phyloP scores from a whole-genome alignment of 2,329 filamentous ascomycete genomes.

The Pyricularia pennisetigena region DNA sequence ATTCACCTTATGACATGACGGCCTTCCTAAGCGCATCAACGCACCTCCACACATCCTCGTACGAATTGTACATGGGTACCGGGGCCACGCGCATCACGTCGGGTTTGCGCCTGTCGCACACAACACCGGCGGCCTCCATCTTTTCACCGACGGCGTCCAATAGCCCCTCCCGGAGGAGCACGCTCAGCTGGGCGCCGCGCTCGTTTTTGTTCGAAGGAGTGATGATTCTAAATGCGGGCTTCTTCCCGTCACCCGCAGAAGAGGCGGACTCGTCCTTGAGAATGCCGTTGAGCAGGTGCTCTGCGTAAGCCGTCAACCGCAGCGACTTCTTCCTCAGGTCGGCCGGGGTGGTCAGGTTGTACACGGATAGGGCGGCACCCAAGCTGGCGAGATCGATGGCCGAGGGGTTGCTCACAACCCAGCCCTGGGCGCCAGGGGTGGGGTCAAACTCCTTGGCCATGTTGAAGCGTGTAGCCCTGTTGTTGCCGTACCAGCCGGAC shows the following conservation, averaged over 20 bases:
- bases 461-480: conserved; percentile 65
- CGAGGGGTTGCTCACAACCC: conserved; percentile 76
- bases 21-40: conserved; percentile 12
- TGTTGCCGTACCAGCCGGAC: conserved; percentile 79
- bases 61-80: conserved; percentile 75
- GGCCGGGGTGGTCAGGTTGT: conserved; percentile 60
- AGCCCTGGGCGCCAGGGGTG: conserved; percentile 69
- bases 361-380: conserved; percentile 62
- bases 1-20: not conserved
- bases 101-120: conserved; percentile 77
- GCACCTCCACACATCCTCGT: conserved; percentile 49
- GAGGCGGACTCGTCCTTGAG: conserved; percentile 17
- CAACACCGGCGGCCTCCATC: conserved; percentile 58
- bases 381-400: conserved; percentile 71
- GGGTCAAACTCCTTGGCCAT: conserved; percentile 79
- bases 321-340: conserved; percentile 62
- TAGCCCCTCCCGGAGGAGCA: conserved; percentile 57
- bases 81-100: conserved; percentile 79
- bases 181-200: conserved; percentile 70
- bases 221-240: conserved; percentile 47
- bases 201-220: conserved; percentile 60
- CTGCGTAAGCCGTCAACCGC: conserved; percentile 66
- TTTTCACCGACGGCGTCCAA: conserved; percentile 57
- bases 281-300: conserved; percentile 49
- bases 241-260: conserved; percentile 14